A percentile compares a stretch with the other conserved stretches of the same genome.
These are phyloP conservation scores for Hsuehochloa calcarea DNA, from an alignment of 176 grass and related monocot species.

Conservation along the genomic window DNA sequence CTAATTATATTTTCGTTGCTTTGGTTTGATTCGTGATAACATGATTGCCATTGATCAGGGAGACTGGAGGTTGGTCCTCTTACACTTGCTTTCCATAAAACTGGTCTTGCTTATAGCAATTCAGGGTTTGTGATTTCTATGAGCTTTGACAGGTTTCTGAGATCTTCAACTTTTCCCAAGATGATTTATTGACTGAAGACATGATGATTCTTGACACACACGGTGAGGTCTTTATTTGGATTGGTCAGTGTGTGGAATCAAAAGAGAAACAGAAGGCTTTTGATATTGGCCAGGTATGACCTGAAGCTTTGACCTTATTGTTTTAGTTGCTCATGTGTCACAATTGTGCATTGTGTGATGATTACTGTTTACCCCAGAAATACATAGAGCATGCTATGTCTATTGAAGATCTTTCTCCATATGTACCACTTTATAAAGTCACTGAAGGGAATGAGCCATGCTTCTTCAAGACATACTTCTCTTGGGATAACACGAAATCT, in stretches of 20 bases:
- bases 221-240: slow-evolving; percentile 88
- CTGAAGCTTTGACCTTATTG: slow-evolving; percentile 22
- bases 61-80: slow-evolving; percentile 74
- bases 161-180: slow-evolving; percentile 96
- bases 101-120: slow-evolving; percentile 11
- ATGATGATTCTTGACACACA: slow-evolving; percentile 89
- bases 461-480: slow-evolving; percentile 94
- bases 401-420: slow-evolving; percentile 71
- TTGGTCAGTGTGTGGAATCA: slow-evolving; percentile 78
- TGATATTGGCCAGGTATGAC: slow-evolving; percentile 74
- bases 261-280: slow-evolving; percentile 91
- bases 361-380: slow-evolving; percentile 49
- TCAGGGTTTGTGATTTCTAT: slow-evolving; percentile 38
- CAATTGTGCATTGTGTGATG: neutral
- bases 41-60: slow-evolving; percentile 51
- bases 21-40: slow-evolving; percentile 35
- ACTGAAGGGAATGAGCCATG: slow-evolving; percentile 84
- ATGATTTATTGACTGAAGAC: slow-evolving; percentile 98
- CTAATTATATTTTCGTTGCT: slow-evolving; percentile 40
- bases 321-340: slow-evolving; percentile 8
- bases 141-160: slow-evolving; percentile 57
- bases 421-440: slow-evolving; percentile 82
- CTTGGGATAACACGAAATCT: slow-evolving; percentile 83
- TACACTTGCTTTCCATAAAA: slow-evolving; percentile 20
- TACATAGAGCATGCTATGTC: slow-evolving; percentile 84